A percentile compares a stretch with the other conserved stretches of the same genome.
phyloP scores from a whole-genome alignment of 352 stramenopile genomes.

The Blastocystis hominis region DNA sequence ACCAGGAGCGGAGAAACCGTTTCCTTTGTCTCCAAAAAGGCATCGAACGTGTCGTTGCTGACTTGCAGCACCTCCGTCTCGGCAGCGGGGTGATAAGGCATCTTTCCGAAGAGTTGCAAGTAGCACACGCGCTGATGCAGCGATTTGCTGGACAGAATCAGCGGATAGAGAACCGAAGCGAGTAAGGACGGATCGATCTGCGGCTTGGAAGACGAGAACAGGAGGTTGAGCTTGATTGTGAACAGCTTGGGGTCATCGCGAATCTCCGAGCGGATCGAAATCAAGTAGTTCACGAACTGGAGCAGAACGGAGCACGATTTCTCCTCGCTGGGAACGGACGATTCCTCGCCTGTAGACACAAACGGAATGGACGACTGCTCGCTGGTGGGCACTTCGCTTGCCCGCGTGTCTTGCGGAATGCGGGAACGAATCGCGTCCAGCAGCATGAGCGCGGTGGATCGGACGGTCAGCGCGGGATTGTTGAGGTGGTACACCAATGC shows the following conservation, averaged over 20 bases:
- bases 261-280: slow-evolving; percentile 8
- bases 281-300: not conserved
- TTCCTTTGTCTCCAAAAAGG: not conserved
- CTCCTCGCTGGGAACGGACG: not conserved
- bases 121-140: not conserved
- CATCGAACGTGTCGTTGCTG: not conserved
- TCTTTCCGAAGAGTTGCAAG: not conserved
- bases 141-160: not conserved
- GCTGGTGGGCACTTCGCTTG: not conserved
- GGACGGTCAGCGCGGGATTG: not conserved
- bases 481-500: not conserved
- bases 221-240: not conserved
- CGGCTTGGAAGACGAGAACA: not conserved
- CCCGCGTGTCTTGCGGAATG: not conserved
- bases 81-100: not conserved
- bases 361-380: not conserved
- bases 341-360: not conserved
- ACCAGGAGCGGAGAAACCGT: not conserved
- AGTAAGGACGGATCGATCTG: not conserved
- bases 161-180: not conserved
- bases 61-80: not conserved
- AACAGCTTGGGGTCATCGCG: slow-evolving; percentile 32
- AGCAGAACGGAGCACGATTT: not conserved
- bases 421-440: not conserved
- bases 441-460: slow-evolving; percentile 8